Evolutionary conservation across 345 rosid species (phyloP).

Genomic region (Streptanthus diversifolius): DNA sequence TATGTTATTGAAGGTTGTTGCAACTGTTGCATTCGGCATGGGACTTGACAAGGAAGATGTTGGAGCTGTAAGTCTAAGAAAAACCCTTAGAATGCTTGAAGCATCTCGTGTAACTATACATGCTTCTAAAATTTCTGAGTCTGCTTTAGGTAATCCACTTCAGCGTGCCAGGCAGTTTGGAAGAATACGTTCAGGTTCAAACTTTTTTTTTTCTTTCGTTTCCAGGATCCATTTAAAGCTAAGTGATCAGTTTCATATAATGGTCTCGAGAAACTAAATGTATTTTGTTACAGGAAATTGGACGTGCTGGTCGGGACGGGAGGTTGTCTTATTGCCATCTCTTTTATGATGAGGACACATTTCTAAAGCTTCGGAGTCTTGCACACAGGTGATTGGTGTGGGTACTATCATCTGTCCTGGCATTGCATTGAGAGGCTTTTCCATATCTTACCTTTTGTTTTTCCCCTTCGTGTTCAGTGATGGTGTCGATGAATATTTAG

Average conservation of each 20-base stretch:
- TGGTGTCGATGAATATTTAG: constrained; percentile 88
- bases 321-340: constrained; percentile 83
- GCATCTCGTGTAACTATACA: constrained; percentile 2
- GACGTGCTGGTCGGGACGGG: constrained; percentile 97
- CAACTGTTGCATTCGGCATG: constrained; percentile 99
- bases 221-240: background rate
- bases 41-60: constrained; percentile 94
- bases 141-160: constrained; percentile 79
- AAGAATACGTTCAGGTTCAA: constrained; percentile 93
- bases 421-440: constrained; percentile 6
- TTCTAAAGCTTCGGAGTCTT: constrained; percentile 88
- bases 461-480: constrained; percentile 50
- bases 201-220: constrained; percentile 7
- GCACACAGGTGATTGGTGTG: constrained; percentile 60
- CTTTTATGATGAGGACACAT: constrained; percentile 66
- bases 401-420: constrained; percentile 1
- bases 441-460: background rate
- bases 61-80: constrained; percentile 81
- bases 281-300: constrained; percentile 59
- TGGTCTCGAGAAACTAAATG: constrained; percentile 21
- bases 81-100: constrained; percentile 12
- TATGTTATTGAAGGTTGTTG: constrained; percentile 71
- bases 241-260: constrained; percentile 14
- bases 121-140: constrained; percentile 20
- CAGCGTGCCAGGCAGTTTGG: constrained; percentile 96